Conservation (phyloP, 371 early-diverging fungal species). For the Mortierella sp. region DNA sequence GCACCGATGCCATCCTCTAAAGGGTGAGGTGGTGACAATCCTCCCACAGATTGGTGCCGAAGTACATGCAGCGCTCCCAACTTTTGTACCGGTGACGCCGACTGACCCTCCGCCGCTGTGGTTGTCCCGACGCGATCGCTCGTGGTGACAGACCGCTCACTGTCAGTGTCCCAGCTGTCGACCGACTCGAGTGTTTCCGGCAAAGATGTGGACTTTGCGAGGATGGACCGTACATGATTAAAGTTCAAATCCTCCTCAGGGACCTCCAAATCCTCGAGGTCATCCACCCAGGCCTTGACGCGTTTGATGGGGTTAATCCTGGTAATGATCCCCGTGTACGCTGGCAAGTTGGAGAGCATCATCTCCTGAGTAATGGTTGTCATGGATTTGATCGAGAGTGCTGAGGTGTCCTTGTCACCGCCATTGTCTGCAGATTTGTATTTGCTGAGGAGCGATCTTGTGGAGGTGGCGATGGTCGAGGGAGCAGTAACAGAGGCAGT, state of each 20-base stretch:
- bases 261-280: slow-evolving; percentile 46
- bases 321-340: slow-evolving; percentile 48
- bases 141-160: slow-evolving; percentile 26
- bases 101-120: background rate
- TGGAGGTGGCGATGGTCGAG: slow-evolving; percentile 21
- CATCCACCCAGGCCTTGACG: slow-evolving; percentile 54
- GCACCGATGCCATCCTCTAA: background rate
- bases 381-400: slow-evolving; percentile 29
- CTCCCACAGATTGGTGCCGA: background rate
- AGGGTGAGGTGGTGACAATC: background rate
- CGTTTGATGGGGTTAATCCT: slow-evolving; percentile 51
- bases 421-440: slow-evolving; percentile 16
- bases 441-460: slow-evolving; percentile 17
- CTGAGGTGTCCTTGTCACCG: slow-evolving; percentile 12
- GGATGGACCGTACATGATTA: slow-evolving; percentile 42
- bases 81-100: background rate
- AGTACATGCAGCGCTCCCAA: background rate
- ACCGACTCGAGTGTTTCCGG: slow-evolving; percentile 38
- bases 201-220: slow-evolving; percentile 28
- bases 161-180: slow-evolving; percentile 45
- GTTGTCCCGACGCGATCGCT: slow-evolving; percentile 12
- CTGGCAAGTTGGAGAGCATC: slow-evolving; percentile 44
- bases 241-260: slow-evolving; percentile 48
- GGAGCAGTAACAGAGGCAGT: slow-evolving; percentile 35
- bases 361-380: slow-evolving; percentile 51